Conservation (phyloP, 805 yeast species). For the Metschnikowia cubensis region DNA sequence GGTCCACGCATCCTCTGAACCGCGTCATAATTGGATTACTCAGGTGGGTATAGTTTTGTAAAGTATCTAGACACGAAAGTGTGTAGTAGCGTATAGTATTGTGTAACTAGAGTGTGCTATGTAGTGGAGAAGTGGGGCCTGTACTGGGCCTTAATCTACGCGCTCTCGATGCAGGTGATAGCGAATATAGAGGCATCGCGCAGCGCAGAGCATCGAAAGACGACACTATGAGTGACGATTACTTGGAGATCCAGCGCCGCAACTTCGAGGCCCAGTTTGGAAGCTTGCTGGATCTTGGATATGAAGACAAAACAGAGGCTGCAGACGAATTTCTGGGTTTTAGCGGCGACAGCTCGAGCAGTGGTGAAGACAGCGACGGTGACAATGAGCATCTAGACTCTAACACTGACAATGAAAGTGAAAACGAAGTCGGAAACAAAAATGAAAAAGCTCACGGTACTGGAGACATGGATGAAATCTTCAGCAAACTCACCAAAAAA, state of each 20-base stretch:
- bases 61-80: too few species aligned
- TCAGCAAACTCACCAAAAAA: neutral
- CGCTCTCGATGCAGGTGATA: neutral
- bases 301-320: slow-evolving; percentile 30
- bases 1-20: slow-evolving; percentile 92
- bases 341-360: slow-evolving; percentile 5
- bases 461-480: neutral
- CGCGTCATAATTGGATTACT: slow-evolving; percentile 56
- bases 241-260: slow-evolving; percentile 51
- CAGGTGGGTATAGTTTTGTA: too few species aligned
- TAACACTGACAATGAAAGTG: neutral
- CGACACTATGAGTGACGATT: slow-evolving; percentile 25
- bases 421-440: neutral
- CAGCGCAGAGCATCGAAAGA: neutral
- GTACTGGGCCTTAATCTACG: neutral
- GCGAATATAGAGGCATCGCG: neutral
- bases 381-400: neutral
- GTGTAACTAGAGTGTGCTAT: too few species aligned
- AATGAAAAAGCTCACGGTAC: neutral
- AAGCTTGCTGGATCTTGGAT: slow-evolving; percentile 50
- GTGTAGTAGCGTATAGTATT: too few species aligned
- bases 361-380: slow-evolving; percentile 2
- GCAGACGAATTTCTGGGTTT: slow-evolving; percentile 9
- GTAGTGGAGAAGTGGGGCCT: neutral
- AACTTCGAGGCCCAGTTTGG: slow-evolving; percentile 68